phyloP scores from a whole-genome alignment of 2,329 filamentous ascomycete genomes.

The Aotearoamyces nothofagi region DNA sequence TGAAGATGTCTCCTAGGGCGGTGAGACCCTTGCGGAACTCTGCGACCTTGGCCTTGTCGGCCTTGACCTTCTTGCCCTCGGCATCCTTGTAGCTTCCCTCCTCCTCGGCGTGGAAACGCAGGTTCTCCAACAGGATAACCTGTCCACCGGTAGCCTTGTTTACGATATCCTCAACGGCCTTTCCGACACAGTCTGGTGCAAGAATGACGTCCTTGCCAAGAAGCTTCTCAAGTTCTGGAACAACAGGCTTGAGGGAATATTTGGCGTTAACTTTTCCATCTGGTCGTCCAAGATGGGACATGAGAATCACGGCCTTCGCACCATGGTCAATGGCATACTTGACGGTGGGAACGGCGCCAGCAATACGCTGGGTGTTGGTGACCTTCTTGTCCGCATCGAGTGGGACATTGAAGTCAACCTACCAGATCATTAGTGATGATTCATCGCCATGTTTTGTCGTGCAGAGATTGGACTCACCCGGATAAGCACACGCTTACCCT shows the following conservation, averaged over 20 bases:
- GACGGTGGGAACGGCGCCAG: constrained; percentile 87
- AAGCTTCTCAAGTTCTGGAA: constrained; percentile 81
- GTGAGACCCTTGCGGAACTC: constrained; percentile 93
- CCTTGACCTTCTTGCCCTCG: constrained; percentile 95
- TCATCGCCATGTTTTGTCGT: constrained; percentile 1
- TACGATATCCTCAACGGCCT: constrained; percentile 79
- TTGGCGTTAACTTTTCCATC: constrained; percentile 82
- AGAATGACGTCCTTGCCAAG: constrained; percentile 73
- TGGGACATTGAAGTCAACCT: constrained; percentile 99
- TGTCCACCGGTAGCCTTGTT: constrained; percentile 68
- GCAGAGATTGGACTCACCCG: constrained; percentile 47
- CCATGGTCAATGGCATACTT: constrained; percentile 84
- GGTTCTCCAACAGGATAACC: constrained; percentile 87
- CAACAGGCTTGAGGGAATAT: constrained; percentile 88
- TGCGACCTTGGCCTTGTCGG: constrained; percentile 81
- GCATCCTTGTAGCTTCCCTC: constrained; percentile 91
- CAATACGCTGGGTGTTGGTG: constrained; percentile 97
- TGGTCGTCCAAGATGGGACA: constrained; percentile 96
- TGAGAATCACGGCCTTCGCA: constrained; percentile 85
- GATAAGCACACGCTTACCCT: constrained; percentile 96
- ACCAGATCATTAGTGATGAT: constrained; percentile 13
- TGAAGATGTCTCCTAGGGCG: constrained; percentile 84
- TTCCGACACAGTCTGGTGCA: constrained; percentile 78
- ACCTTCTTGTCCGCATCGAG: constrained; percentile 86
- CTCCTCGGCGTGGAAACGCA: constrained; percentile 96